phyloP scores from a whole-genome alignment of 371 early-diverging fungal species.

The Mucor plumbeus region DNA sequence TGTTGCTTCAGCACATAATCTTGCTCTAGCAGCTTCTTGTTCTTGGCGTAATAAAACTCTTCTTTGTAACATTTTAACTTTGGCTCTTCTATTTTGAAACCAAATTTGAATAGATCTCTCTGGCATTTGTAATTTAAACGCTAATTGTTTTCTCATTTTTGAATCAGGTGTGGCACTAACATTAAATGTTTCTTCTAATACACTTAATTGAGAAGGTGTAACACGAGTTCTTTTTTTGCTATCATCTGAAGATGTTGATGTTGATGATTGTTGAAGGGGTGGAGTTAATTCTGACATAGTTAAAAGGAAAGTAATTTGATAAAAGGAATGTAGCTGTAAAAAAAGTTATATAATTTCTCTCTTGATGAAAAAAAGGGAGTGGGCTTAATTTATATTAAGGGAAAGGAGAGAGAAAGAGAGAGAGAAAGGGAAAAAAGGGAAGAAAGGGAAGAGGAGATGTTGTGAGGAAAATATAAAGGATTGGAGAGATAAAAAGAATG shows the following conservation, averaged over 20 bases:
- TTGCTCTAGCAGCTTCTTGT: constrained; percentile 51
- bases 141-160: constrained; percentile 86
- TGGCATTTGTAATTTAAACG: constrained; percentile 89
- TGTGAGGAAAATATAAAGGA: constrained; percentile 2
- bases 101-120: constrained; percentile 96
- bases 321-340: constrained; percentile 17
- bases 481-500: neutral
- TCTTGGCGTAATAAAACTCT: constrained; percentile 60
- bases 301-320: constrained; percentile 13
- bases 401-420: constrained; percentile 7
- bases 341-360: constrained; percentile 15
- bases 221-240: constrained; percentile 74
- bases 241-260: constrained; percentile 18
- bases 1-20: constrained; percentile 41
- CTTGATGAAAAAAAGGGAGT: constrained; percentile 4
- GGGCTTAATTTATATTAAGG: constrained; percentile 10
- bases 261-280: constrained; percentile 1
- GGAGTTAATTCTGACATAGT: constrained; percentile 25
- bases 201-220: constrained; percentile 72
- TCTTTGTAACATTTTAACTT: constrained; percentile 78
- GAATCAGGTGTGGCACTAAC: constrained; percentile 74
- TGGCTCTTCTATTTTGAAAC: constrained; percentile 99
- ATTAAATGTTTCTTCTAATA: constrained; percentile 77
- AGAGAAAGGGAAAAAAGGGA: neutral
- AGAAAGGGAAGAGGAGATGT: constrained; percentile 3